Evolutionary conservation across 1,284 basidiomycete species (phyloP).

Genomic region (Rhizoctonia solani): DNA sequence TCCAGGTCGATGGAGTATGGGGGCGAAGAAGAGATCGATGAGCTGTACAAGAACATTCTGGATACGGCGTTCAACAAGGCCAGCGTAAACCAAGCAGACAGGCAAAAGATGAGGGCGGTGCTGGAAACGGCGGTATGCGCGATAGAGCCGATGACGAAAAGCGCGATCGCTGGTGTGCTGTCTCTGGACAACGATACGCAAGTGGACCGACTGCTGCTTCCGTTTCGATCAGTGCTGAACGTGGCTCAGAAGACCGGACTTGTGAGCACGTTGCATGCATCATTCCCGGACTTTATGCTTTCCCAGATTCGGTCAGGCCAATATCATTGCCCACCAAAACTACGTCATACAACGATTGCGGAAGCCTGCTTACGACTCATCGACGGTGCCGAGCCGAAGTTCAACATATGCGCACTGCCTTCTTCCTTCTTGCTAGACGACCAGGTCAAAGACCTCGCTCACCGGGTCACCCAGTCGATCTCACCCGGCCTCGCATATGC

Average conservation of each 20-base stretch:
- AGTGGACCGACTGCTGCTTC: not conserved
- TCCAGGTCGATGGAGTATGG: no score
- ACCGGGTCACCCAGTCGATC: not conserved
- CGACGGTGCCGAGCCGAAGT: not conserved
- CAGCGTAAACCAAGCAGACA: not conserved
- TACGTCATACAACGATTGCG: not conserved
- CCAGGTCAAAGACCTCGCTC: not conserved
- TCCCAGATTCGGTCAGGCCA: not conserved
- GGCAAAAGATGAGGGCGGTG: not conserved
- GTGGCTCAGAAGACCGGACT: not conserved
- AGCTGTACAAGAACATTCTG: not conserved
- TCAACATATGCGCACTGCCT: not conserved
- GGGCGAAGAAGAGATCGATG: not conserved
- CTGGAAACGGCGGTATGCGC: no score
- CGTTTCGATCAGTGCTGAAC: not conserved
- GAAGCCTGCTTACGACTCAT: not conserved
- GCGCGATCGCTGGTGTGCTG: not conserved
- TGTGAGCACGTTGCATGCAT: not conserved
- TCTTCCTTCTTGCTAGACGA: not conserved
- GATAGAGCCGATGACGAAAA: not conserved
- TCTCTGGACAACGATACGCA: not conserved
- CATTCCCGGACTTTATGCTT: constrained; percentile 5
- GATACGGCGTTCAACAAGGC: not conserved
- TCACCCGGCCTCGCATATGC: not conserved
- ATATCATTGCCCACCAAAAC: not conserved